phyloP scores from a whole-genome alignment of 1,284 basidiomycete genomes.

The Peniophora sp. region DNA sequence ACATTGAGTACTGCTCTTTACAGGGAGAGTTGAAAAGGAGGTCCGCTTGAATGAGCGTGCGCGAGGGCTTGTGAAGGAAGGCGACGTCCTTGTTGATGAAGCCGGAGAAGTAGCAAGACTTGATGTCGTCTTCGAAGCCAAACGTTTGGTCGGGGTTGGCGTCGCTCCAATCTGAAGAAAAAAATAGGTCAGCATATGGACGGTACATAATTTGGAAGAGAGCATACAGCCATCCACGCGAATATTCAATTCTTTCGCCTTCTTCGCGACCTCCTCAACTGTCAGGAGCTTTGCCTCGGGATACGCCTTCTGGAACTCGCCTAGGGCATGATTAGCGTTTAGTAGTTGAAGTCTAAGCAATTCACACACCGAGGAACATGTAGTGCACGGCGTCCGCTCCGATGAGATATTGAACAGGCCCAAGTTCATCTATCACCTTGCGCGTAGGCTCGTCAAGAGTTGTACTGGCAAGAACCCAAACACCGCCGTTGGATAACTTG shows the following conservation, averaged over 20 bases:
- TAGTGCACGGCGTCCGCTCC: constrained; percentile 53
- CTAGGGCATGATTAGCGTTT: constrained; percentile 24
- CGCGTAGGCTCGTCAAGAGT: constrained; percentile 67
- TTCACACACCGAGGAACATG: constrained; percentile 49
- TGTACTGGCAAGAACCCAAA: constrained; percentile 81
- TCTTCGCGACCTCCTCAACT: constrained; percentile 40
- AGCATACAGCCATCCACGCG: constrained; percentile 45
- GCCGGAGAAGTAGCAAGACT: constrained; percentile 58
- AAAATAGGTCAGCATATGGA: background rate
- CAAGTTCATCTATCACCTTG: constrained; percentile 58
- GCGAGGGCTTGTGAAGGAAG: constrained; percentile 71
- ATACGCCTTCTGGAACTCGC: constrained; percentile 63
- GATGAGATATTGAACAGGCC: constrained; percentile 67
- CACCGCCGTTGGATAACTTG: constrained; percentile 53
- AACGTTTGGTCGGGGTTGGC: constrained; percentile 53
- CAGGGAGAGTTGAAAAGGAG: constrained; percentile 82
- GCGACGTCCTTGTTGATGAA: constrained; percentile 80
- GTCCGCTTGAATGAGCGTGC: constrained; percentile 78
- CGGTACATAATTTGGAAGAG: background rate
- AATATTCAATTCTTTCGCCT: constrained; percentile 22
- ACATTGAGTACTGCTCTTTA: constrained; percentile 41
- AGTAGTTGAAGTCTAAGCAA: background rate
- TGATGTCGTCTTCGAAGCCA: constrained; percentile 71
- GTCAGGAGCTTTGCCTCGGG: constrained; percentile 67
- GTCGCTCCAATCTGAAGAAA: constrained; percentile 11